Evolutionary conservation across 768 basidiomycete species (phyloP).

Genomic region (Lyophyllum shimeji): DNA sequence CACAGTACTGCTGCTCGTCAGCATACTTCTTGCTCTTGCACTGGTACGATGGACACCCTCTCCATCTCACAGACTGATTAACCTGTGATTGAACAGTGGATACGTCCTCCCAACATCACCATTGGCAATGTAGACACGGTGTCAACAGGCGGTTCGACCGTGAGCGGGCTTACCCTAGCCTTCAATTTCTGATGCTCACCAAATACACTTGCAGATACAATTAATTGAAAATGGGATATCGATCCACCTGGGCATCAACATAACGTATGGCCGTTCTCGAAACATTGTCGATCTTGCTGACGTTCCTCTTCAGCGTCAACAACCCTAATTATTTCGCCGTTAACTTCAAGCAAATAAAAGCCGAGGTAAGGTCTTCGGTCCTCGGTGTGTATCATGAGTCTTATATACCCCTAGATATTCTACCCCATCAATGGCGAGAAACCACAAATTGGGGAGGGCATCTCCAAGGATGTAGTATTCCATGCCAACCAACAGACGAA

Average conservation of each 20-base stretch:
- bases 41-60: conserved; percentile 46
- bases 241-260: conserved; percentile 63
- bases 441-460: conserved; percentile 66
- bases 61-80: background rate
- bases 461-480: conserved; percentile 44
- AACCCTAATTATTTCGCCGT: conserved; percentile 85
- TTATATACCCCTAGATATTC: conserved; percentile 44
- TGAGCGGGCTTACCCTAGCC: conserved; percentile 25
- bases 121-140: conserved; percentile 50
- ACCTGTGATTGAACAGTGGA: conserved; percentile 51
- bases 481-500: conserved; percentile 55
- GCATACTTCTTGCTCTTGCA: conserved; percentile 64
- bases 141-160: conserved; percentile 41
- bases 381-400: background rate
- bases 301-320: conserved; percentile 47
- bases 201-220: conserved; percentile 23
- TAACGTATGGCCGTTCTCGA: conserved; percentile 47
- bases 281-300: background rate
- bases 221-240: conserved; percentile 47
- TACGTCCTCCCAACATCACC: conserved; percentile 67
- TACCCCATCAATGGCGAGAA: conserved; percentile 66
- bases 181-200: background rate
- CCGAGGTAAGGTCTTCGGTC: conserved; percentile 42
- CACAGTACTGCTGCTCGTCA: conserved; percentile 58
- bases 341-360: conserved; percentile 61